Evolutionary conservation across 163 green algal species (phyloP), one percentile per base, ranked within the genome.

Genomic region (Smithsoniella earleae): DNA sequence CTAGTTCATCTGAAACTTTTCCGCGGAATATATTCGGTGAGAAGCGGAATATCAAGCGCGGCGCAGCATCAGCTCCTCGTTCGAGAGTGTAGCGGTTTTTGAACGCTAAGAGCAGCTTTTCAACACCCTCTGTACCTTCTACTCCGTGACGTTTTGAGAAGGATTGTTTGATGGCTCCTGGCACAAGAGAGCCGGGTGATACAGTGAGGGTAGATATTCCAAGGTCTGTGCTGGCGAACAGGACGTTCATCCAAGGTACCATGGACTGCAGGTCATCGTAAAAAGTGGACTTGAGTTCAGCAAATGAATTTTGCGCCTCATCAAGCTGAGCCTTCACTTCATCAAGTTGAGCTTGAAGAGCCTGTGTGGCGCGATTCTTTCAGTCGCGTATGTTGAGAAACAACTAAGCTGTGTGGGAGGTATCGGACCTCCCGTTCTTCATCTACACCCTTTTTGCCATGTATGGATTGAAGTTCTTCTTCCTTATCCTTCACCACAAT

Each of bases 281-380:
- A 34, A 69, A 69, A 31, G 58, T 45, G n/a, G 58, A 30, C 25
- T 69, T 69, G n/a, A 69, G 58, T 18, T 69, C 58, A 16, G 58
- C n/a, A 34, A 69, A 69, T 5, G 58, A 30, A 4, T 16, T 43
- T 36, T 69, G 58, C 27, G 58, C 58, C 58, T 69, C 58, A n/a
- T 69, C 58, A n/a, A 38, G 58, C 25, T 16, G 8, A 16, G 58
- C 18, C 27, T 30, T 69, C 25, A 38, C 5, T 38, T 69, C 58
- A 45, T 69, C 58, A 13, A 69, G 38, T 33, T 69, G 38, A 40
- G 58, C 25, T 13, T 69, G 58, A 8, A 69, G 58, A n/a, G 58
- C 58, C 58, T 69, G 58, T 33, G 43, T 33, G 8, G 25, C n/a
- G 33, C 13, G 20, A 13, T 22, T 28, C 6, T 36, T 65, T 65